Base-by-base conservation (phyloP, 2,329 filamentous ascomycete genomes). In the Sclerotinia trifoliorum region DNA sequence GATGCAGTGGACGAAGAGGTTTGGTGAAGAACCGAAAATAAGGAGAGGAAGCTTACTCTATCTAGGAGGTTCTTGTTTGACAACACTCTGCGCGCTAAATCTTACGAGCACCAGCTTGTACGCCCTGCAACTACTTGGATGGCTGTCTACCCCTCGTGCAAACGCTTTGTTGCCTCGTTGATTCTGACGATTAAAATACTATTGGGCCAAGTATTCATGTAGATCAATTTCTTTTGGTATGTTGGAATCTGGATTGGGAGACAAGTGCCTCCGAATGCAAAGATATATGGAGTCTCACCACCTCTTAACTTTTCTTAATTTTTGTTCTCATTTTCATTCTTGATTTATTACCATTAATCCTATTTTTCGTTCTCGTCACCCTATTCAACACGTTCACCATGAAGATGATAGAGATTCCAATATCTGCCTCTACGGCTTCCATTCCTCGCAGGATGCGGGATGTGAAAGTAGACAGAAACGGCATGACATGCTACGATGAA, bases 401-500 rank as follows among this genome's bases (percentile, higher is more conserved):
- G 65, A 67, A 54, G 65, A 67, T 67, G 65, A 62, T 8, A 44
- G 65, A 62, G 29, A n/a, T 67, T 32, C 48, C 62, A 44, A 46
- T 26, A 15, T 67, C 56, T 26, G 64, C 24, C 52, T 51, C 44
- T 48, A 26, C 29, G 49, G 19, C 42, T 21, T 54, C 65, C 39
- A 32, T 26, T 21, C 17, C 56, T 62, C 56, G 65, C 65, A 52
- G 46, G 46, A 17, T 17, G 21, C 62, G 32, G 48, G 42, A n/a
- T 52, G 46, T 24, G 19, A 61, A n/a, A 39, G 56, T 49, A 44
- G 48, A 49, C 24, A 62, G 56, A 32, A 64, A 64, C 44, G 35
- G 52, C 24, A 8, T 26, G 26, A 51, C 19, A n/a, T 44, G n/a
- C 21, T 72, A 71, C 26, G 73, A 75, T 35, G 65, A 71, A 42